Conservation (phyloP, 768 basidiomycete genomes). For the Leucocoprinus sp. region DNA sequence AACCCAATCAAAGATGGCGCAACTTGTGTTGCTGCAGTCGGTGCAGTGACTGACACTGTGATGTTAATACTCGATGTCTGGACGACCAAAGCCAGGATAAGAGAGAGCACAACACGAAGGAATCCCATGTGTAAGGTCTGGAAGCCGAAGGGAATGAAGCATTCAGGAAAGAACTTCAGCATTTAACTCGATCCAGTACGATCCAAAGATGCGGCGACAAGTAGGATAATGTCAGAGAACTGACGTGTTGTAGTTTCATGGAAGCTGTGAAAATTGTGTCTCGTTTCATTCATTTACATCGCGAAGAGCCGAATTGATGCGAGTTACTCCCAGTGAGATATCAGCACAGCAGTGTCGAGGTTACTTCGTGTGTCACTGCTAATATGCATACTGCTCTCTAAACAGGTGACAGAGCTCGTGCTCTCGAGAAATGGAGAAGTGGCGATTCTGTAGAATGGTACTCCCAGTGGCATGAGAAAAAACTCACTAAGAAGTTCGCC, state of each 20-base stretch:
- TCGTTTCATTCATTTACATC: constrained; percentile 4
- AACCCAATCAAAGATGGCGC: constrained; percentile 47
- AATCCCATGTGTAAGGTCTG: too few relatives aligned
- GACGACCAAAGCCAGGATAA: constrained; percentile 8
- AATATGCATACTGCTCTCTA: too few relatives aligned
- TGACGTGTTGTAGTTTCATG: constrained; percentile 8
- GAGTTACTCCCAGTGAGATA: not conserved
- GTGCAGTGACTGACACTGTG: constrained; percentile 30
- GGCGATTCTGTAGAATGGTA: too few relatives aligned
- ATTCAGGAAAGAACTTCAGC: not conserved
- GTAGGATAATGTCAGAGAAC: not conserved
- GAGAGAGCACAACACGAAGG: not conserved
- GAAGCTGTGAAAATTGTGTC: not conserved
- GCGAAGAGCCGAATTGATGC: constrained; percentile 3
- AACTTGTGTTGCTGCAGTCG: constrained; percentile 27
- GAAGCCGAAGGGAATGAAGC: too few relatives aligned
- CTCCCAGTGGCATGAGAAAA: too few relatives aligned
- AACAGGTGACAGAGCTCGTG: not conserved
- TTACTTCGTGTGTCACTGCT: too few relatives aligned
- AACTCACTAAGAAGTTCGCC: too few relatives aligned
- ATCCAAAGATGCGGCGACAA: not conserved
- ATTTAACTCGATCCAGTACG: not conserved
- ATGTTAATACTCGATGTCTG: constrained; percentile 20
- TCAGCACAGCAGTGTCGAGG: too few relatives aligned
- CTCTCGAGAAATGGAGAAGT: too few relatives aligned